Percentiles rank a stretch among this genome's conserved stretches.
Conservation (phyloP, 2,329 filamentous ascomycete genomes). For the Ciborinia camelliae region DNA sequence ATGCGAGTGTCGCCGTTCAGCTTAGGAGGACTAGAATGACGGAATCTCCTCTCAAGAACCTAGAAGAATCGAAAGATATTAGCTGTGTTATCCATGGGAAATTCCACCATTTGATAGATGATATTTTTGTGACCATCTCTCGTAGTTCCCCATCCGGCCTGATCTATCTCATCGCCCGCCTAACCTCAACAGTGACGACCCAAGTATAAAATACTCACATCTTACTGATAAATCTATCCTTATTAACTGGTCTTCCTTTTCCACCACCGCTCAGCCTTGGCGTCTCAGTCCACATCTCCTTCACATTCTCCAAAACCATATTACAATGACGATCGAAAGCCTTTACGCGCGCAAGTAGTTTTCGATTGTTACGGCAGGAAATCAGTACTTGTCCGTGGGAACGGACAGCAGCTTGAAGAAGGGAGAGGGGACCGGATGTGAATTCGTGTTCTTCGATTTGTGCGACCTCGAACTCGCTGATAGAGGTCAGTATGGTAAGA, state of each 20-base stretch:
- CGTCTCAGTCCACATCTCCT: conserved; percentile 99
- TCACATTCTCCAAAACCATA: conserved; percentile 96
- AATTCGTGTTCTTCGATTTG: conserved; percentile 77
- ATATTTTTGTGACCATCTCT: background rate
- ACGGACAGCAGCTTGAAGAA: conserved; percentile 94
- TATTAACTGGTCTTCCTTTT: conserved; percentile 88
- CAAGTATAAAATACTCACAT: conserved; percentile 58
- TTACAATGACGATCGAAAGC: conserved; percentile 99
- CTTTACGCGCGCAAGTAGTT: conserved; percentile 94
- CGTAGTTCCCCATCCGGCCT: background rate
- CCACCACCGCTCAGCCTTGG: conserved; percentile 78
- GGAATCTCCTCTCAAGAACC: conserved; percentile 40
- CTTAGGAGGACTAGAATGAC: conserved; percentile 40
- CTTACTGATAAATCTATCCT: conserved; percentile 97
- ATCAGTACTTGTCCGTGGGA: conserved; percentile 95
- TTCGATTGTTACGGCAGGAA: conserved; percentile 96
- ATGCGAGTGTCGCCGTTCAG: conserved; percentile 27
- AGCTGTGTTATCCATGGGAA: background rate
- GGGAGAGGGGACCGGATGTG: conserved; percentile 77
- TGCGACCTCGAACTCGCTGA: conserved; percentile 85
- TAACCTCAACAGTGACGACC: background rate
- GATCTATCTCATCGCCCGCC: background rate
- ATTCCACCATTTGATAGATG: background rate
- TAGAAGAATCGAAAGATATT: conserved; percentile 17
- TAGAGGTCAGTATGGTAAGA: conserved; percentile 26